Base-by-base conservation (phyloP, 192 early-diverging fungal genomes). In the Rhizoclosmatium globosum region DNA sequence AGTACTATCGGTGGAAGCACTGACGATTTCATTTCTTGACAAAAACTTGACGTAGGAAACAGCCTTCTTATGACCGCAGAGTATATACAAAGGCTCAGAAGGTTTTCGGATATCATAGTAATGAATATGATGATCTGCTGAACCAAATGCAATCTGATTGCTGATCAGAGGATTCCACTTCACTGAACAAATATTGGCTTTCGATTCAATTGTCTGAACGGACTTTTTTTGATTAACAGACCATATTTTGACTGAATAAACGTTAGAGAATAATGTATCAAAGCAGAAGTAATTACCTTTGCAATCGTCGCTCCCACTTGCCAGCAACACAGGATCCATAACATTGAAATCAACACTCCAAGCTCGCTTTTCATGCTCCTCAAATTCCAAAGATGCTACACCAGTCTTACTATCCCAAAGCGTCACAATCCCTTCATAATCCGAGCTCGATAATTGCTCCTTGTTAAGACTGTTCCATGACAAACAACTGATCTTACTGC, bases 21-120 rank as follows among this genome's bases (percentile, higher is more conserved):
- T 94, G 23, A 99, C 87, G 38, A 99, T 79, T 72, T 97, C 91
- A 64, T 94, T 87, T n/a, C 86, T 77, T 56, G 88, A 87, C 42
- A 93, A 67, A 84, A 95, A 99, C 64, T 93, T 92, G 68, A 97
- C 95, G 82, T 97, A 98, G 2, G 97, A 98, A 2, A 99, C 96
- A 1, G 97, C 95, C 80, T 97, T 96, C 62, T 88, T 84, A 81
- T 99, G 97, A 21, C 97, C 97, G 71, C 89, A 86, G 82, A 96
- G 92, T 23, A 94, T 83, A 67, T 88, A 86, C 42, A 95, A 68
- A 2, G 96, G 94, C 58, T 88, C 81, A 23, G 82, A 87, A 3
- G 91, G 85, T 17, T 93, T 90, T 61, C 97, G 89, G 13, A 96
- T 64, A 81, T 99, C 97, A 79, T 96, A 97, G 84, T 94, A 96